Evolutionary conservation across 2,329 filamentous ascomycete genomes (phyloP).

Genomic region (Neurospora sp.): DNA sequence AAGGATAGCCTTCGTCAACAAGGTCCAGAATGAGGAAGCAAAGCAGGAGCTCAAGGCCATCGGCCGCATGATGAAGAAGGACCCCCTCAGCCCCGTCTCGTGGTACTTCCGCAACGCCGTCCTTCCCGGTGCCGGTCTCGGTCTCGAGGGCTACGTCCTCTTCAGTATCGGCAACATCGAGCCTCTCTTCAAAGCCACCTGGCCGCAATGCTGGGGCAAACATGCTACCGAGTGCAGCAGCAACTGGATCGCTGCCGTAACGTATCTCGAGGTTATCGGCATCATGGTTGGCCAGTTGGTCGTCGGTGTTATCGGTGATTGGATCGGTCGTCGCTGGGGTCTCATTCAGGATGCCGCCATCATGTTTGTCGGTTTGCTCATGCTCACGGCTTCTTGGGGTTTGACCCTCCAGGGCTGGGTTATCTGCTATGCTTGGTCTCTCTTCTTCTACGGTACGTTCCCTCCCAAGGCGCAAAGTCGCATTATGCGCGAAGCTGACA

Average conservation of each 20-base stretch:
- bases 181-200: conserved; percentile 67
- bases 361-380: conserved; percentile 87
- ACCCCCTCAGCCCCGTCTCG: conserved; percentile 71
- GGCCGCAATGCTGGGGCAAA: conserved; percentile 67
- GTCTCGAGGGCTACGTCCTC: conserved; percentile 89
- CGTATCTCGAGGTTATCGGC: conserved; percentile 86
- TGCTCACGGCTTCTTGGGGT: conserved; percentile 89
- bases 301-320: conserved; percentile 63
- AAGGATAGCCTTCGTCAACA: conserved; percentile 64
- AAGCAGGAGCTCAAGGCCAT: conserved; percentile 56
- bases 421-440: conserved; percentile 89
- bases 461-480: not conserved
- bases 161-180: conserved; percentile 94
- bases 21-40: conserved; percentile 62
- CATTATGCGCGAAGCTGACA: conserved; percentile 30
- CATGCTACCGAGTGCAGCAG: conserved; percentile 53
- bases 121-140: conserved; percentile 82
- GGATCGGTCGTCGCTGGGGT: conserved; percentile 87
- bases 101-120: conserved; percentile 90
- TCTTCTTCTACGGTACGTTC: conserved; percentile 74
- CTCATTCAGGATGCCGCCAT: conserved; percentile 89
- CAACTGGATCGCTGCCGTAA: conserved; percentile 75
- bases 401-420: conserved; percentile 84
- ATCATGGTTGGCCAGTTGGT: conserved; percentile 90
- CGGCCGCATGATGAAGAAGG: conserved; percentile 72